Percentiles rank a stretch among this genome's conserved stretches.
phyloP scores from a whole-genome alignment of 148 eudicot species.

The Talinum fruticosum region DNA sequence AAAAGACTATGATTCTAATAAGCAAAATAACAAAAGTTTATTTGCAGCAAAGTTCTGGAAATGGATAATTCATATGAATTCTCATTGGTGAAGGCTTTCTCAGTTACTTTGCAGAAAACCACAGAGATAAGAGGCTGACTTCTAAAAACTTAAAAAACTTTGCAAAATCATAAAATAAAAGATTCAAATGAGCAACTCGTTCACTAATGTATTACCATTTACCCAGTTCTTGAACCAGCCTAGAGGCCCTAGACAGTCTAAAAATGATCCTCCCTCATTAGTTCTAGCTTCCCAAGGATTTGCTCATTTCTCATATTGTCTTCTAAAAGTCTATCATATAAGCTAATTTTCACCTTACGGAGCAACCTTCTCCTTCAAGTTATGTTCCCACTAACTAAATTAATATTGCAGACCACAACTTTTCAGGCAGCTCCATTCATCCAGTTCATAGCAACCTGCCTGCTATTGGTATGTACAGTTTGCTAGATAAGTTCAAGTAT shows the following conservation, averaged over 20 bases:
- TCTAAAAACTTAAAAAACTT: too few relatives aligned
- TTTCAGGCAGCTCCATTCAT: background rate
- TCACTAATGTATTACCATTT: too few relatives aligned
- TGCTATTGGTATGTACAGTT: background rate
- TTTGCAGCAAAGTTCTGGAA: background rate
- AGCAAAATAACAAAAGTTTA: background rate
- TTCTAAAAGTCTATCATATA: too few relatives aligned
- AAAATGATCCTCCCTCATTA: too few relatives aligned
- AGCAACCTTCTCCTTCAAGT: background rate
- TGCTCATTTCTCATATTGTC: too few relatives aligned
- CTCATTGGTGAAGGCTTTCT: background rate
- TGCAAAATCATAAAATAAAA: too few relatives aligned
- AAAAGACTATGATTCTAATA: background rate
- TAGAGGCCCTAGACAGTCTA: too few relatives aligned
- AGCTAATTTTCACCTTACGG: too few relatives aligned
- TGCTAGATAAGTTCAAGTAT: background rate
- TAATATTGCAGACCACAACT: background rate
- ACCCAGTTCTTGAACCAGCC: too few relatives aligned
- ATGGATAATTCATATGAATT: background rate
- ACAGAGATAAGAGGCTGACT: too few relatives aligned
- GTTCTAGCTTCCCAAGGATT: too few relatives aligned
- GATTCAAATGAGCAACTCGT: too few relatives aligned
- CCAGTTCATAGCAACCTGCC: background rate
- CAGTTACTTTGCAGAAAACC: background rate
- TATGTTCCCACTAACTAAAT: background rate